Base-by-base conservation (phyloP, 192 early-diverging fungal genomes). In the Dispira simplex region DNA sequence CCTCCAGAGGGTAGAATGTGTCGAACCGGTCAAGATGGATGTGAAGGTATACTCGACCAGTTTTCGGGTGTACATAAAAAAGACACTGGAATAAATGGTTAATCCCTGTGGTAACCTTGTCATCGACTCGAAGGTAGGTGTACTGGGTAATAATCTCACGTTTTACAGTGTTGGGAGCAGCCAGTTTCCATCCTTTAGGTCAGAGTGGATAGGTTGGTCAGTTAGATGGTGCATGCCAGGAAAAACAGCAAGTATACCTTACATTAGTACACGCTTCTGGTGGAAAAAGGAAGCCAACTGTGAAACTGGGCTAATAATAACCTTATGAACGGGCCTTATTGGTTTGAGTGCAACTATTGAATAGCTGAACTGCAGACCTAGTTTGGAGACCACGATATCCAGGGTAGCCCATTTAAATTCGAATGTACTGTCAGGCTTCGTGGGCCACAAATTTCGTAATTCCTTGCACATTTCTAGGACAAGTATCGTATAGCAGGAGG, bases 81-180 rank as follows among this genome's bases (percentile, higher is more conserved):
- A 93, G 95, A 67, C 85, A 84, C 71, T 98, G 97, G 27, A 98
- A 80, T 79, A 98, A 90, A 78, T 98, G 95, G 71, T 88, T 90
- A 11, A 95, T 81, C 44, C 88, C 83, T 13, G 83, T 88, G 1
- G 90, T 84, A 21, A 98, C 95, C 58, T 95, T 92, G 32, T 86
- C 83, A 73, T 98, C 93, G 45, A 98, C 78, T 32, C 95, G 83
- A 23, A 93, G 95, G 57, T 98, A 98, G 3, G 81, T 80, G 65
- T 88, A 91, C 72, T 93, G 93, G 64, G 97, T 85, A 63, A 88
- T 78, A 64, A 93, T 88, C 53, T 94, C 93, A 26, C 82, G 71
- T 62, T 73, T 73, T 39, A 81, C 32, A 6, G 32, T 39, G 6
- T 39, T 39, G 32, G 6, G 32, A 6, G 32, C 32, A 39, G 32